phyloP scores from a whole-genome alignment of 192 early-diverging fungal species.

The Borealophlyctis nickersoniae region DNA sequence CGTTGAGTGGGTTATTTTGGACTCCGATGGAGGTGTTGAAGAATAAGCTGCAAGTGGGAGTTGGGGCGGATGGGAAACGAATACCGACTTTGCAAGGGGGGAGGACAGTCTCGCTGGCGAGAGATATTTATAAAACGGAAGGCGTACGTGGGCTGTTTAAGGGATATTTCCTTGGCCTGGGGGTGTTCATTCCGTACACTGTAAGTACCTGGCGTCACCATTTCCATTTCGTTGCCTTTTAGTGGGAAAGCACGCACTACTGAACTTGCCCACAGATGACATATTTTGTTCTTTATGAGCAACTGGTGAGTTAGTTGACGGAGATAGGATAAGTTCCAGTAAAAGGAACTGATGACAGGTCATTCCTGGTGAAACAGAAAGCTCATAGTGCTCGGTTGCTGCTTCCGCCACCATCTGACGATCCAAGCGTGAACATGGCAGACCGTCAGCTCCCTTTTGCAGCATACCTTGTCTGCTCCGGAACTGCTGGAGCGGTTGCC shows the following conservation, averaged over 20 bases:
- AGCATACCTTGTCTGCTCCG: conserved; percentile 60
- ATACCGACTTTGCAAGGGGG: not conserved
- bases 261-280: conserved; percentile 36
- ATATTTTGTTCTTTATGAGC: conserved; percentile 70
- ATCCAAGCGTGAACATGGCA: not conserved
- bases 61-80: not conserved
- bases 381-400: not conserved
- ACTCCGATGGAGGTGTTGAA: conserved; percentile 89
- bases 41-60: conserved; percentile 61
- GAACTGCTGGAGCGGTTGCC: conserved; percentile 54
- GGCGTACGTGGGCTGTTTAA: conserved; percentile 67
- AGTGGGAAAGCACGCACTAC: not conserved
- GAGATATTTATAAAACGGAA: conserved; percentile 49
- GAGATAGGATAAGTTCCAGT: too few species aligned
- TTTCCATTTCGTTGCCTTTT: conserved; percentile 9
- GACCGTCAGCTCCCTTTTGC: conserved; percentile 43
- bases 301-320: too few species aligned
- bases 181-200: conserved; percentile 75
- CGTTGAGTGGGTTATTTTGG: conserved; percentile 64
- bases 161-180: conserved; percentile 70
- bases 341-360: too few species aligned
- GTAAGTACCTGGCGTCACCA: too few species aligned
- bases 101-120: conserved; percentile 33
- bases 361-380: too few species aligned
- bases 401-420: too few species aligned